Conservation (phyloP, 75 land plant species). For the Pinus albicaulis region DNA sequence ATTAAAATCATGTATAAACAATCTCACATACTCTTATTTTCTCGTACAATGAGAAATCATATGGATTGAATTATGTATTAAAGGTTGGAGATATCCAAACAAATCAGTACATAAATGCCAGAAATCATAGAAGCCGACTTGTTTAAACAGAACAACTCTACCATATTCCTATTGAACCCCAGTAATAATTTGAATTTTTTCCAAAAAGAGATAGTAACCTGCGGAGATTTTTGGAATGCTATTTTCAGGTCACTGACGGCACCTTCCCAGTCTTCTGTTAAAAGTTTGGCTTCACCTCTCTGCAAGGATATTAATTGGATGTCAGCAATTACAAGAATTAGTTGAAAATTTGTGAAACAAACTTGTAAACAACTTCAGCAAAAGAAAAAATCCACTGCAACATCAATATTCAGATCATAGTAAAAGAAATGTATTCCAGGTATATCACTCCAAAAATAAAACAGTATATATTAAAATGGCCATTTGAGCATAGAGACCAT, state of each 20-base stretch:
- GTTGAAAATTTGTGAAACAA: background rate
- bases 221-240: constrained; percentile 82
- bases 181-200: background rate
- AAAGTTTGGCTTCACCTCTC: constrained; percentile 95
- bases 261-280: constrained; percentile 97
- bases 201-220: constrained; percentile 34
- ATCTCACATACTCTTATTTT: background rate
- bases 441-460: no score
- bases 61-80: background rate
- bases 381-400: background rate
- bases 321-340: constrained; percentile 2
- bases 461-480: no score
- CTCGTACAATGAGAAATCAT: background rate
- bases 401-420: no score
- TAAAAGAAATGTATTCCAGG: no score
- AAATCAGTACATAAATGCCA: background rate
- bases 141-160: background rate
- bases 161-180: background rate
- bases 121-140: background rate
- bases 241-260: constrained; percentile 86
- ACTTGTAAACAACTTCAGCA: no score
- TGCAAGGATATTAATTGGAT: constrained; percentile 26
- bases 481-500: no score
- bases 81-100: constrained; percentile 1
- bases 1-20: no score